phyloP scores from a whole-genome alignment of 208 protist genomes.

The Spongospora subterranea region DNA sequence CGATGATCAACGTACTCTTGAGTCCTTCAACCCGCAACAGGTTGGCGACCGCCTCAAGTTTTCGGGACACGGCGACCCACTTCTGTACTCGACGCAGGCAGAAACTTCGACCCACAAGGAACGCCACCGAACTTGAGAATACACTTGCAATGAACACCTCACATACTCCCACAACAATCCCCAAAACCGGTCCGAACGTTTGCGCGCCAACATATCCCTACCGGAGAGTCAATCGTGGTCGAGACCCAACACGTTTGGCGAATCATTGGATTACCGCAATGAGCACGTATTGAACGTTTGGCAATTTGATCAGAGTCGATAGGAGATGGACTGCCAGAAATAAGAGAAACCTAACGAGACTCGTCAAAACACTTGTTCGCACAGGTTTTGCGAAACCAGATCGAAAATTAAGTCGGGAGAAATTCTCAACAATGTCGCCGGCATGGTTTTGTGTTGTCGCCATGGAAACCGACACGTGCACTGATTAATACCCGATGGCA shows the following conservation, averaged over 20 bases:
- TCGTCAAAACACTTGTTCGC: neutral
- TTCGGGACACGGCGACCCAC: neutral
- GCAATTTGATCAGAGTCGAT: neutral
- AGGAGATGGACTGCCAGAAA: neutral
- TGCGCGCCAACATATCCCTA: slow-evolving; percentile 12
- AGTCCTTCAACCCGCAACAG: neutral
- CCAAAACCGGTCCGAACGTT: neutral
- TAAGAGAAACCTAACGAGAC: neutral
- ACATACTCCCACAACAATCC: neutral
- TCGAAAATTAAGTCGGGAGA: too few species aligned
- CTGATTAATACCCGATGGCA: too few species aligned
- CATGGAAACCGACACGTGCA: too few species aligned
- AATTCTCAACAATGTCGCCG: too few species aligned
- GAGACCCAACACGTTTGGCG: neutral
- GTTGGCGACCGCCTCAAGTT: neutral
- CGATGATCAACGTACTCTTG: neutral
- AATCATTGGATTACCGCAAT: neutral
- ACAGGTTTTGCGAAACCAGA: neutral
- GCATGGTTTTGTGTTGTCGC: too few species aligned
- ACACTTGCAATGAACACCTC: slow-evolving; percentile 6
- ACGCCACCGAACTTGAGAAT: slow-evolving; percentile 1
- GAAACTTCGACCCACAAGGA: neutral
- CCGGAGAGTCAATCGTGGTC: neutral
- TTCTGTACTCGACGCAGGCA: slow-evolving; percentile 18
- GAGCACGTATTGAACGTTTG: neutral